These are phyloP conservation scores for Picea mariana DNA, from an alignment of 83 land plant species.

Conservation along the genomic window DNA sequence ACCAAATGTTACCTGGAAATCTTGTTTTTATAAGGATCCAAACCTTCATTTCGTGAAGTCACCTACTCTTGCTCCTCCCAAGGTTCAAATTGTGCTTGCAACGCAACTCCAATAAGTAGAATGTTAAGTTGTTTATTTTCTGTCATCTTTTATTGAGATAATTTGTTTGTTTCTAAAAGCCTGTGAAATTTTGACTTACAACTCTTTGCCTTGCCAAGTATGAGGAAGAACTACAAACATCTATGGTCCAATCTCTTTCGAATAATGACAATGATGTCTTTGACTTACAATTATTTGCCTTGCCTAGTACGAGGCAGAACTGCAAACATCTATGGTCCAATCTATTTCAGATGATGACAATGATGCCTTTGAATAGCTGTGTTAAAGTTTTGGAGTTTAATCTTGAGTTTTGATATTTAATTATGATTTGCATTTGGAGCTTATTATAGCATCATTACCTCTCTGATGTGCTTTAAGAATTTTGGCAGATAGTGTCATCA, in stretches of 20 bases:
- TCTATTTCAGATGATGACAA: conserved; percentile 25
- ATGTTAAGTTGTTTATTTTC: not conserved
- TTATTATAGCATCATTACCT: too few relatives aligned
- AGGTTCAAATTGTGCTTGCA: conserved; percentile 39
- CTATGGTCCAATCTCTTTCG: conserved; percentile 43
- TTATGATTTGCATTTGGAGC: too few relatives aligned
- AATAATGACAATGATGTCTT: conserved; percentile 7
- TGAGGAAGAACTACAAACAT: conserved; percentile 25
- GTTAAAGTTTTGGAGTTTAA: too few relatives aligned
- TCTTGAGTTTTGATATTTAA: too few relatives aligned
- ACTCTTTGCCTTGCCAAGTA: conserved; percentile 22
- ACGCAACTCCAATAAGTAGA: conserved; percentile 31
- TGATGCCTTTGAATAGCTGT: conserved; percentile 20
- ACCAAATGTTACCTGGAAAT: too few relatives aligned
- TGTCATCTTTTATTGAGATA: not conserved
- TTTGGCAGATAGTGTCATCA: too few relatives aligned
- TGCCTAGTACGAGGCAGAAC: too few relatives aligned
- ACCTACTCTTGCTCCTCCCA: conserved; percentile 46
- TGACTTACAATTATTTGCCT: too few relatives aligned
- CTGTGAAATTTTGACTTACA: not conserved
- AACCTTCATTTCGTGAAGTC: conserved; percentile 38
- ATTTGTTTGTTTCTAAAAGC: not conserved
- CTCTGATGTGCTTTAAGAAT: too few relatives aligned
- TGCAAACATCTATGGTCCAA: too few relatives aligned
- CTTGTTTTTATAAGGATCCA: conserved; percentile 20